Percentiles rank a stretch among this genome's conserved stretches.
These are phyloP conservation scores for Obelidium mucronatum DNA, from an alignment of 192 early-diverging fungal species.

Conservation along the genomic window DNA sequence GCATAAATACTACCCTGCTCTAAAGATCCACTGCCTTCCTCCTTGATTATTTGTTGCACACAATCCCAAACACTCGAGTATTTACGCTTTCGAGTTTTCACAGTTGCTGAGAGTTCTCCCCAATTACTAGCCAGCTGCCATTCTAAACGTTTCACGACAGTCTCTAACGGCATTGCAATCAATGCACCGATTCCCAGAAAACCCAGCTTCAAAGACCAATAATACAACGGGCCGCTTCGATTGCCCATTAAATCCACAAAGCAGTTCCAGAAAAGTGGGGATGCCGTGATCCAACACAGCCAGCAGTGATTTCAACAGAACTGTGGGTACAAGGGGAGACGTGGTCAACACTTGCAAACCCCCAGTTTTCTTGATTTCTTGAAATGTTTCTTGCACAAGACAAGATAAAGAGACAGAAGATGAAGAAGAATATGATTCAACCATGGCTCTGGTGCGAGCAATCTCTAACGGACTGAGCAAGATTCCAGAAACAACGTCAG, in stretches of 20 bases:
- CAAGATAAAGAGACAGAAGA: neutral
- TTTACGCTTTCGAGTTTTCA: neutral
- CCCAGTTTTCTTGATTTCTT: neutral
- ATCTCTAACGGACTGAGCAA: neutral
- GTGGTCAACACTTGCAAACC: neutral
- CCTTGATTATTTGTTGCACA: neutral
- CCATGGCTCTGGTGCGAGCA: neutral
- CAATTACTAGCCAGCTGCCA: conserved; percentile 61
- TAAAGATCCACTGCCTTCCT: neutral
- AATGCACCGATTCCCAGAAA: no score
- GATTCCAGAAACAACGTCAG: no score
- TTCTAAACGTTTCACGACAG: conserved; percentile 81
- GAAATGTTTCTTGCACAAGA: neutral
- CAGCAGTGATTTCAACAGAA: neutral
- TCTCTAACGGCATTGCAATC: conserved; percentile 89
- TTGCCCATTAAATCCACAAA: neutral
- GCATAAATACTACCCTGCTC: neutral
- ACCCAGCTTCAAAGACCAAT: neutral
- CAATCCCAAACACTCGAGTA: neutral
- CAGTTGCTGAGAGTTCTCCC: neutral
- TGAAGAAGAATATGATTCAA: neutral
- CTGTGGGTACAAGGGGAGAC: neutral
- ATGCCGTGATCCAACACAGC: neutral
- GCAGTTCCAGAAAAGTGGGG: neutral
- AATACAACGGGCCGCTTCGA: neutral